These are phyloP conservation scores for Persicaria tinctoria DNA, from an alignment of 148 eudicot species.

Conservation along the genomic window DNA sequence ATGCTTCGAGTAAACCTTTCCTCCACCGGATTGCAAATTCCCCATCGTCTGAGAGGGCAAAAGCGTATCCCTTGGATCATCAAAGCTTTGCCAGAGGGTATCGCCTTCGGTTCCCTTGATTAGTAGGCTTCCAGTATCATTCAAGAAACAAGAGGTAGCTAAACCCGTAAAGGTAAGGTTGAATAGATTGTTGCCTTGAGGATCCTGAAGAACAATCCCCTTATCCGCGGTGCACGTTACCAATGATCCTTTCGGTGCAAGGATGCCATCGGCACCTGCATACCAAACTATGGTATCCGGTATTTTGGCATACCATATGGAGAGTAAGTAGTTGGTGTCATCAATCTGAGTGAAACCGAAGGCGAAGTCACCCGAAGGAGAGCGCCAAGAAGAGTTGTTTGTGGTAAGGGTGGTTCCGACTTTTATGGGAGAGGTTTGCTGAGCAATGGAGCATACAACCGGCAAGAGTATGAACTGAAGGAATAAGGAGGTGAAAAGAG, in stretches of 20 bases:
- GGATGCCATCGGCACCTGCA: slow-evolving; percentile 22
- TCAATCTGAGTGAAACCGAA: slow-evolving; percentile 35
- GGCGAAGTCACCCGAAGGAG: slow-evolving; percentile 51
- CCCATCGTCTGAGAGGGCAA: slow-evolving; percentile 33
- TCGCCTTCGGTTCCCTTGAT: slow-evolving; percentile 13
- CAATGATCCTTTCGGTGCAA: slow-evolving; percentile 28
- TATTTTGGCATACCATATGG: slow-evolving; percentile 50
- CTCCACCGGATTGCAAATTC: not conserved
- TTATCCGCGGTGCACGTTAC: slow-evolving; percentile 20
- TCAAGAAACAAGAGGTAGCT: slow-evolving; percentile 26
- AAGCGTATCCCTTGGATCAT: slow-evolving; percentile 34
- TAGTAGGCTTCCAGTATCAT: slow-evolving; percentile 45
- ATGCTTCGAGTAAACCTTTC: slow-evolving; percentile 20
- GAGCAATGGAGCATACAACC: not conserved
- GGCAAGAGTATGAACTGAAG: not conserved
- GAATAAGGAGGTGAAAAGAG: not conserved
- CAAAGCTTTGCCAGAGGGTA: slow-evolving; percentile 40
- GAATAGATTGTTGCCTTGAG: slow-evolving; percentile 25
- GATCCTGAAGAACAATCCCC: slow-evolving; percentile 39
- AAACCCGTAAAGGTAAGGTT: not conserved
- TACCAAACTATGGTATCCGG: slow-evolving; percentile 49
- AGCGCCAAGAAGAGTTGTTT: slow-evolving; percentile 24
- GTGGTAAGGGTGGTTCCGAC: slow-evolving; percentile 20
- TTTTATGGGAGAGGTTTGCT: not conserved
- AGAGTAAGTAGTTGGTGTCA: slow-evolving; percentile 26